Evolutionary conservation across 345 rosid species (phyloP).

Genomic region (Salix suchowensis): DNA sequence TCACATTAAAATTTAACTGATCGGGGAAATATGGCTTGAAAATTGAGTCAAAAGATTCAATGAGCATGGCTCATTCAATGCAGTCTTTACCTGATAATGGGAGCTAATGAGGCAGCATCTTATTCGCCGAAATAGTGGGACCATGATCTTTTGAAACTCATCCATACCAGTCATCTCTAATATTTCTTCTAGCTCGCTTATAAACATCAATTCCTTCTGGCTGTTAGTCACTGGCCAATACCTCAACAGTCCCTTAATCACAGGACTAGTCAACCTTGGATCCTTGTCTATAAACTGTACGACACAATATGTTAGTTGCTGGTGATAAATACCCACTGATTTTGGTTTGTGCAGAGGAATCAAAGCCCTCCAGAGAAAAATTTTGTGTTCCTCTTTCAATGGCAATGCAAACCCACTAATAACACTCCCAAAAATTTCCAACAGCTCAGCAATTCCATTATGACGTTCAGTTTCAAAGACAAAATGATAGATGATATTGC

Average conservation of each 20-base stretch:
- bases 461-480: slow-evolving; percentile 69
- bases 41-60: neutral
- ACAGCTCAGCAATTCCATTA: slow-evolving; percentile 67
- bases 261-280: slow-evolving; percentile 48
- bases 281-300: slow-evolving; percentile 73
- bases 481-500: slow-evolving; percentile 64
- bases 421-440: slow-evolving; percentile 78
- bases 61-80: neutral
- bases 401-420: slow-evolving; percentile 80
- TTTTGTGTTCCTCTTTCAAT: slow-evolving; percentile 68
- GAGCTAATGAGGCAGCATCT: slow-evolving; percentile 65
- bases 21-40: neutral
- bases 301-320: slow-evolving; percentile 65
- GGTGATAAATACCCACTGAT: slow-evolving; percentile 65
- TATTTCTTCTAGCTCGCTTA: slow-evolving; percentile 79
- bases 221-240: slow-evolving; percentile 82
- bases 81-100: slow-evolving; percentile 61
- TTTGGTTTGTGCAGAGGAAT: slow-evolving; percentile 79
- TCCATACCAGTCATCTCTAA: slow-evolving; percentile 54
- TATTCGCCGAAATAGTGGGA: slow-evolving; percentile 58
- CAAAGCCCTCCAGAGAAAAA: slow-evolving; percentile 54
- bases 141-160: slow-evolving; percentile 62
- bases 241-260: slow-evolving; percentile 61
- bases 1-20: neutral
- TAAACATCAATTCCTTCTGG: slow-evolving; percentile 82